Evolutionary conservation across 805 yeast genomes (phyloP), one percentile per base, ranked within the genome.

Genomic region (Candida sanyiensis): DNA sequence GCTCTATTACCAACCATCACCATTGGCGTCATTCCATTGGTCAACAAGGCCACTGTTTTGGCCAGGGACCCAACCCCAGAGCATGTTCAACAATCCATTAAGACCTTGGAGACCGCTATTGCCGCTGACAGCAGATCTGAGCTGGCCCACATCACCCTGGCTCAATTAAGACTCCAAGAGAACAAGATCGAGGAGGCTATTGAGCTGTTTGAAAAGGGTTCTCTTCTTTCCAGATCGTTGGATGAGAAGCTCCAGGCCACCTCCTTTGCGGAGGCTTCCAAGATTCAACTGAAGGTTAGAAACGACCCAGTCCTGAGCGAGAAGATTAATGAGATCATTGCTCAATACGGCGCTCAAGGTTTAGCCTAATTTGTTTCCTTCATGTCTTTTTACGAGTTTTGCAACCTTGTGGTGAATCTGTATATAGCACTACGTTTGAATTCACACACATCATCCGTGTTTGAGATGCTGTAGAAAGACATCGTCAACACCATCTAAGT

Each of bases 171-270:
- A 63, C 69, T 93, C 61, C 95, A 88, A 68, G 76, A 74, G 52
- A 90, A 85, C 62, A 74, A 82, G 58, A 76, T 84, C 36, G 83
- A 81, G 45, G 89, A 83, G 48, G 96, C 97, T 24, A 75, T 86
- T 48, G 66, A 65, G 45, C 72, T 83, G 57, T 89, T 90, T 59
- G 93, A 85, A 66, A 84, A 80, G 56, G 82, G 90, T 43, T 80
- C 93, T 39, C 73, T 73, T 41, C 72, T 89, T 50, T 83, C 96
- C 17, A 82, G 97, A 73, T 74, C 84, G 36, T 70, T 76, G 37
- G 87, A 82, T 44, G 97, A 90, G 67, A 83, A 86, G 67, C 70
- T 83, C 39, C 96, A 87, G 67, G 93, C 96, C 40, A 80, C 87
- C 46, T 81, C 93, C 15, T 83, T 85, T 53, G 89, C 90, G 44